phyloP scores from a whole-genome alignment of 306 rosid genomes.

The Cyamopsis tetragonoloba region DNA sequence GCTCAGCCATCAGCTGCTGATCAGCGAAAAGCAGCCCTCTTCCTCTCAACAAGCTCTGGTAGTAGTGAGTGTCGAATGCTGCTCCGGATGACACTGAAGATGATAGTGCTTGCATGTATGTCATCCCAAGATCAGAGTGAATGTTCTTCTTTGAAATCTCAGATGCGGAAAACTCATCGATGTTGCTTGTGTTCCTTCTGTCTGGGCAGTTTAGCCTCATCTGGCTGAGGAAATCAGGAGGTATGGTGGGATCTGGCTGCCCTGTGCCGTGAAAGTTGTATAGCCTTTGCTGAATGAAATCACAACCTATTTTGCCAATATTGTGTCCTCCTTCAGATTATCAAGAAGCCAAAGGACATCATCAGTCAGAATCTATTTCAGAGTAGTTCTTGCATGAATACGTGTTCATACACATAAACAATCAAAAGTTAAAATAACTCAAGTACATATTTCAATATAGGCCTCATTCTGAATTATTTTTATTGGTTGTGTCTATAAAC shows the following conservation, averaged over 20 bases:
- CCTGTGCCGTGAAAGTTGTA: constrained; percentile 69
- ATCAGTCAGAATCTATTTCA: background rate
- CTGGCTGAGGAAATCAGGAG: constrained; percentile 46
- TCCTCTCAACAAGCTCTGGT: constrained; percentile 55
- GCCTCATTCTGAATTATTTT: no score
- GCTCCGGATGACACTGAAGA: constrained; percentile 51
- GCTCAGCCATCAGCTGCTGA: constrained; percentile 71
- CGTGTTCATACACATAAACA: no score
- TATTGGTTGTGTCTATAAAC: no score
- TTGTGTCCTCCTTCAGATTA: constrained; percentile 74
- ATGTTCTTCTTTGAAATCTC: constrained; percentile 19
- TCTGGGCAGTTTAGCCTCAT: constrained; percentile 54
- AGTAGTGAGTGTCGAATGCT: constrained; percentile 67
- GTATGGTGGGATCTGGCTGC: constrained; percentile 59
- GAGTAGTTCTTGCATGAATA: no score
- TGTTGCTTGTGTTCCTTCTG: background rate
- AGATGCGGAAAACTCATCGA: constrained; percentile 15
- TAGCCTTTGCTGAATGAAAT: constrained; percentile 54
- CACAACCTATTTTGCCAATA: constrained; percentile 78
- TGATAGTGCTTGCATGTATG: constrained; percentile 43
- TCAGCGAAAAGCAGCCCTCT: constrained; percentile 81
- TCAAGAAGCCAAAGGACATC: constrained; percentile 7
- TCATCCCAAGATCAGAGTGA: constrained; percentile 33
- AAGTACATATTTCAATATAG: no score
- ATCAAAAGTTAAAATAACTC: no score